A percentile compares a stretch with the other conserved stretches of the same genome.
These are phyloP conservation scores for Boletus barrowsii DNA, from an alignment of 768 basidiomycete genomes.

Conservation along the genomic window DNA sequence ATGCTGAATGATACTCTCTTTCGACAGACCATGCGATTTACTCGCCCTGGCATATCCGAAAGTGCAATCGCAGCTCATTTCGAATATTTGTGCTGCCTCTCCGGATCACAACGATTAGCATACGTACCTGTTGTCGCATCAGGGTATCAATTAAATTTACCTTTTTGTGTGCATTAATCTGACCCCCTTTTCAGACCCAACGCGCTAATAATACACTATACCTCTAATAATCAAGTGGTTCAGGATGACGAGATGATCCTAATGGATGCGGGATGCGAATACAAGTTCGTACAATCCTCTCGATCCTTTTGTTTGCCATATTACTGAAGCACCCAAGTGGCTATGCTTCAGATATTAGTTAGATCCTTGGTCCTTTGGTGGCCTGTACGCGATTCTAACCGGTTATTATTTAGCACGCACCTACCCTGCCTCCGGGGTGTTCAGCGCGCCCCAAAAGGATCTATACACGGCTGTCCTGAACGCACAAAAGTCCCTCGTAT, in stretches of 20 bases:
- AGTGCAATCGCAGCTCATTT: constrained; percentile 75
- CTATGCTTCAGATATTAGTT: constrained; percentile 94
- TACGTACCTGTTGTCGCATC: constrained; percentile 98
- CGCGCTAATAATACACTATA: constrained; percentile 91
- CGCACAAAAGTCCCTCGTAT: constrained; percentile 66
- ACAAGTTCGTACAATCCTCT: constrained; percentile 52
- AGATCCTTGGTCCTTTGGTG: constrained; percentile 19
- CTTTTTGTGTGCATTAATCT: not conserved
- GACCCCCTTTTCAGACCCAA: constrained; percentile 56
- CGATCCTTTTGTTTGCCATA: not conserved
- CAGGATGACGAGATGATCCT: constrained; percentile 72
- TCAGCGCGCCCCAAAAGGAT: constrained; percentile 75
- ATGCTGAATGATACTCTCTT: not conserved
- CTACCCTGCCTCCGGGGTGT: constrained; percentile 81
- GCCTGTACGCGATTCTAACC: constrained; percentile 4
- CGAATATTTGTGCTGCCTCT: constrained; percentile 78
- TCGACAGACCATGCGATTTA: constrained; percentile 78
- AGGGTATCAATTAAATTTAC: constrained; percentile 48
- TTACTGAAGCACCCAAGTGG: constrained; percentile 46
- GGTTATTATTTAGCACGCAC: constrained; percentile 60
- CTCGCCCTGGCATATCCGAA: constrained; percentile 55
- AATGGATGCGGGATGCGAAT: constrained; percentile 92
- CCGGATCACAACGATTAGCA: constrained; percentile 83
- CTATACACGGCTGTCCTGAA: constrained; percentile 79
- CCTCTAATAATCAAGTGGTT: constrained; percentile 80